A percentile compares a stretch with the other conserved stretches of the same genome.
Evolutionary conservation across 768 basidiomycete genomes (phyloP).

Genomic region (Obba rivulosa): DNA sequence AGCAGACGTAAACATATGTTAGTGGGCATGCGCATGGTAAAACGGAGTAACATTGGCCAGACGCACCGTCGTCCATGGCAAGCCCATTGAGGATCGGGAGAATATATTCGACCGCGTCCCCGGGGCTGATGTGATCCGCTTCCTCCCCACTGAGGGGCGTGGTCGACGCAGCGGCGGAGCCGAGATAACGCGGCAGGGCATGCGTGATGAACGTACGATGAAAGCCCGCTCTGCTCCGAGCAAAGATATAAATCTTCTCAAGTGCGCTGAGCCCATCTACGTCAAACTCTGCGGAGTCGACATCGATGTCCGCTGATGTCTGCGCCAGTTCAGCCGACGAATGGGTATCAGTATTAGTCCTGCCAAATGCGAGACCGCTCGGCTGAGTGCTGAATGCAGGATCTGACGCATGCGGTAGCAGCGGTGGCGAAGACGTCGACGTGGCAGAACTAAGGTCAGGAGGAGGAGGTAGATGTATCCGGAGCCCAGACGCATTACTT

Average conservation of each 20-base stretch:
- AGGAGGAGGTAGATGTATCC: conserved; percentile 16
- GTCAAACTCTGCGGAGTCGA: conserved; percentile 47
- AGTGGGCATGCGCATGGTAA: conserved; percentile 5
- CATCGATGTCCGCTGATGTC: conserved; percentile 11
- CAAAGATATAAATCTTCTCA: conserved; percentile 90
- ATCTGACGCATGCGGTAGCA: conserved; percentile 7
- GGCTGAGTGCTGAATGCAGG: conserved; percentile 4
- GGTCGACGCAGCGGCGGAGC: conserved; percentile 8
- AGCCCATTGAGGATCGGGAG: conserved; percentile 83
- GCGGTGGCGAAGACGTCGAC: conserved; percentile 15
- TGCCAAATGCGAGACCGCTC: background rate
- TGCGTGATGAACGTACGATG: conserved; percentile 82
- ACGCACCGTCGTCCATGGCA: conserved; percentile 79
- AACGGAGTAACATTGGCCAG: background rate
- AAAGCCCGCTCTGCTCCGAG: conserved; percentile 65
- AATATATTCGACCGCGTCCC: conserved; percentile 91
- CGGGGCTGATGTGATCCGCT: conserved; percentile 57
- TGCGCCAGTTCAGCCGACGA: background rate
- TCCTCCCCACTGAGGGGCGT: conserved; percentile 9
- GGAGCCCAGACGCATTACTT: conserved; percentile 8
- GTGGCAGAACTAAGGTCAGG: conserved; percentile 12
- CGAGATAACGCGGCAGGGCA: conserved; percentile 73
- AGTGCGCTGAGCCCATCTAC: conserved; percentile 80
- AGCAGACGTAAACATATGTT: background rate
- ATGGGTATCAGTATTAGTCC: background rate